Base-by-base conservation (phyloP, 805 yeast genomes). In the Diddensiella santjacobensis region DNA sequence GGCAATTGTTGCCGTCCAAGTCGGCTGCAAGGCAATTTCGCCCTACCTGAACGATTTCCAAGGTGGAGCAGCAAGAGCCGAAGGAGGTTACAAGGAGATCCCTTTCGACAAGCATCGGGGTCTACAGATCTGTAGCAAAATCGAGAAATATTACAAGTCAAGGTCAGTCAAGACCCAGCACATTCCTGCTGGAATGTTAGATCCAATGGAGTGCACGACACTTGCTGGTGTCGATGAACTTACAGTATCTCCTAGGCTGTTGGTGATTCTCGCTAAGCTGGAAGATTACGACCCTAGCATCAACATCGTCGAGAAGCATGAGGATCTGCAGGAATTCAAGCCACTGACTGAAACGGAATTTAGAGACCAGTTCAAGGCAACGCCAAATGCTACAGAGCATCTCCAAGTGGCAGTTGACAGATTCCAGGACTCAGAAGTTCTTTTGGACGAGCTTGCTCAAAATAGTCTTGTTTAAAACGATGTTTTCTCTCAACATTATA, bases 1-100 rank as follows among this genome's bases (percentile, higher is more conserved):
- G 49, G 72, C 68, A 8, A 59, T 68, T 20, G 47, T 65, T 17
- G 70, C 71, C 6, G 70, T 70, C 6, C 71, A 68, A 46, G 69
- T 68, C 6, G 64, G 64, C 13, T 67, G 71, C 49, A 54, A 47
- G 13, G 62, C 62, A n/a, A 63, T 68, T 35, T 62, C 70, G 2
- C 66, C 71, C 3, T 68, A 68, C 46, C 68, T 68, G 26, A 70
- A 68, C 50, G 20, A 15, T 15, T 36, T 55, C 57, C 4, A 49
- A 64, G 29, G 52, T 53, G 26, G 60, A 54, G 23, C 60, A 61
- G 39, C 36, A 62, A 55, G 53, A 29, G 56, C 54, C 18, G 46
- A 26, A 19, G 52, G 47, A 29, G 47, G 57, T n/a, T 44, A 65
- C 48, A 54, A 54, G 3, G 56, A 57, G 31, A 64, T 45, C 3